These are phyloP conservation scores for Nicotiana knightiana DNA, from an alignment of 257 asterid genomes.

Conservation along the genomic window DNA sequence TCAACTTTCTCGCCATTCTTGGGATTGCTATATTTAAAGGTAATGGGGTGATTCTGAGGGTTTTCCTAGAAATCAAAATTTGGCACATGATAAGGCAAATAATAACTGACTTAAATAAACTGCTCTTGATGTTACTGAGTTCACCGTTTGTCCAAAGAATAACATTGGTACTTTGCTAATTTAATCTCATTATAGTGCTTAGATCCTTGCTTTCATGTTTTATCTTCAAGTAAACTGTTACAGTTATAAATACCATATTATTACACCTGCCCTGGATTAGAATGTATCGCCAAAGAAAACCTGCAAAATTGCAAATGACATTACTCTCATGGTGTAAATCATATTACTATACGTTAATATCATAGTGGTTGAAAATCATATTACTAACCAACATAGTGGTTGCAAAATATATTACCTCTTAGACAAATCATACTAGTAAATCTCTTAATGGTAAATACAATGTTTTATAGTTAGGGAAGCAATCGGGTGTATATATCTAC, in stretches of 20 bases:
- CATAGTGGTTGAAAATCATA: background rate
- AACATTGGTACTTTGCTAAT: background rate
- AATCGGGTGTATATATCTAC: background rate
- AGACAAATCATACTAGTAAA: background rate
- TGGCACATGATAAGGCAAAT: background rate
- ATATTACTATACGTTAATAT: background rate
- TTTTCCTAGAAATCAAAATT: background rate
- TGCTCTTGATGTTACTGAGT: background rate
- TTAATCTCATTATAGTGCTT: background rate
- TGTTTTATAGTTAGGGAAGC: background rate
- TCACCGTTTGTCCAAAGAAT: background rate
- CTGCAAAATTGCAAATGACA: background rate
- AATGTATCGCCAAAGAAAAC: background rate
- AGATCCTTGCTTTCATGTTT: background rate
- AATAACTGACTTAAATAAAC: background rate
- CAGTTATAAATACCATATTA: background rate
- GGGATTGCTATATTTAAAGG: conserved; percentile 67
- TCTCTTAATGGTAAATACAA: background rate
- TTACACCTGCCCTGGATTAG: background rate
- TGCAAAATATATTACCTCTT: background rate
- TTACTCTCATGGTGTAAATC: background rate
- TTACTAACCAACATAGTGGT: background rate
- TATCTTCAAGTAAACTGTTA: background rate
- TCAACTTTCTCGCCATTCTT: conserved; percentile 90
- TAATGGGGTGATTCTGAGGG: conserved; percentile 19